Evolutionary conservation across 2,329 filamentous ascomycete genomes (phyloP).

Genomic region (Fusarium sp.): DNA sequence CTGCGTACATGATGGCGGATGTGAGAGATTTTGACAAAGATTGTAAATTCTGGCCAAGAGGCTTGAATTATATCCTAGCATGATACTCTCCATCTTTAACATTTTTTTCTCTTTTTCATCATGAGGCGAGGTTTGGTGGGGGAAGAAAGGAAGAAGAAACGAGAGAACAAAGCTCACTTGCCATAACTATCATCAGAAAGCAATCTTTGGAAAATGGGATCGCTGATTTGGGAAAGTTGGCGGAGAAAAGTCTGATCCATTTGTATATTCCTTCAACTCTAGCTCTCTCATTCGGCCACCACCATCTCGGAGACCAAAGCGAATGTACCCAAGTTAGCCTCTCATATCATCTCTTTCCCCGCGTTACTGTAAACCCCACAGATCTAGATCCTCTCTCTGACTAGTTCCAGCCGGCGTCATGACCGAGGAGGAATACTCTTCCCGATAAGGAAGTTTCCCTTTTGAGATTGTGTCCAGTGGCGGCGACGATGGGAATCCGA

Average conservation of each 20-base stretch:
- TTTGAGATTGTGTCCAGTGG: neutral
- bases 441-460: conserved; percentile 22
- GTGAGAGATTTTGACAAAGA: neutral
- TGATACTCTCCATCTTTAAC: neutral
- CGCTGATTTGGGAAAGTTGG: conserved; percentile 9
- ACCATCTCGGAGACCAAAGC: neutral
- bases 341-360: conserved; percentile 13
- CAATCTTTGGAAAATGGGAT: neutral
- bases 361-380: conserved; percentile 26
- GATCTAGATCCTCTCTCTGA: neutral
- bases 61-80: conserved; percentile 11
- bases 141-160: neutral
- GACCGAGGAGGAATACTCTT: neutral
- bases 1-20: conserved; percentile 34
- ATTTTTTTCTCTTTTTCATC: neutral
- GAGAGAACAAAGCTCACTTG: neutral
- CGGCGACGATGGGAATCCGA: neutral
- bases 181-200: neutral
- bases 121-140: neutral
- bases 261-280: neutral
- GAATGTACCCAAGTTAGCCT: neutral
- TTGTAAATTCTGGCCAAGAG: neutral
- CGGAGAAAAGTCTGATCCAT: neutral
- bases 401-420: neutral
- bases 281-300: neutral